Base-by-base conservation (phyloP, 1,139 yeast species). In the Scheffersomyces parashehatae region DNA sequence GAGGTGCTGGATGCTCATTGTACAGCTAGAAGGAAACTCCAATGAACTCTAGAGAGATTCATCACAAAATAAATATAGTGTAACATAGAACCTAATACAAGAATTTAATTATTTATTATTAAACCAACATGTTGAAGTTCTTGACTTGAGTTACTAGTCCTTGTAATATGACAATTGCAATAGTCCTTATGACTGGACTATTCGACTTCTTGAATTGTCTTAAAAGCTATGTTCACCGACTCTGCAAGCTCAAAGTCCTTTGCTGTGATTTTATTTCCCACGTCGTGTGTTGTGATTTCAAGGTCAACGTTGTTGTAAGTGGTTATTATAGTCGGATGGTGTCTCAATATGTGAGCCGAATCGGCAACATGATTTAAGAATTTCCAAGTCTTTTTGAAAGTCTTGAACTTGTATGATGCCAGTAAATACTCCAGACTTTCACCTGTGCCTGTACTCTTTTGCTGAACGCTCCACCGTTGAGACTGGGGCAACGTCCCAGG, bases 1-100 rank as follows among this genome's bases (percentile, higher is more conserved):
- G 90, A 87, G 56, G 81, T 93, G 10, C 80, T 81, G 44, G 99
- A 93, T 67, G 85, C 85, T 13, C 86, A 70, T 63, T 93, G 99
- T 72, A 71, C 68, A 29, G 87, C 85, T 3, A 65, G 64, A 44
- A 75, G 58, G 47, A 52, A 52, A 29, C 30, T 29, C 10, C 42
- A 28, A 16, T 24, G 13, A 28, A 41, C 36, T 28, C 42, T 20
- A 6, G 8, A 20, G 11, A 14, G 10, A 13, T 31, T 14, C 36
- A 33, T 33, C 12, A 11, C 15, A 15, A 24, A 24, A 29, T 35
- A 29, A 29, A 39, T 20, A 20, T 20, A 9, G 16, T 43, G 46
- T 43, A 44, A 40, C 35, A 42, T 43, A 47, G 44, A 20, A 20
- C 3, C 8, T 20, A 20, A 20, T 5, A 20, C 26, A 20, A 20